phyloP scores from a whole-genome alignment of 225 moss, liverwort and hornwort genomes.

The Polytrichum formosum region DNA sequence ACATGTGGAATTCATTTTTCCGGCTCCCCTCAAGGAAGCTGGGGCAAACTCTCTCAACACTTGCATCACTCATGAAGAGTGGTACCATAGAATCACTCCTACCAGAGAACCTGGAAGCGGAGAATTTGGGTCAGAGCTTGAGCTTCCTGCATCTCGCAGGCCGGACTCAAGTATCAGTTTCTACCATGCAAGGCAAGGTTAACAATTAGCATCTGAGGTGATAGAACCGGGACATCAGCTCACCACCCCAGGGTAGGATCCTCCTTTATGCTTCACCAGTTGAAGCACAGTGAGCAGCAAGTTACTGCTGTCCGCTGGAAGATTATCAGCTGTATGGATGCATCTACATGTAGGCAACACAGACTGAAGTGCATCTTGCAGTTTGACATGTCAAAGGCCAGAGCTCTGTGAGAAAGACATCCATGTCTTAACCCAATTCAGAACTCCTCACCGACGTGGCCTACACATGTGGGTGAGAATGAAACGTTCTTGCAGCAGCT shows the following conservation, averaged over 20 bases:
- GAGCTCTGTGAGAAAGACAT: conserved; percentile 8
- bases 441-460: conserved; percentile 3
- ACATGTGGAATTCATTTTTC: not conserved
- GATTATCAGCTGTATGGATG: not conserved
- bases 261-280: not conserved
- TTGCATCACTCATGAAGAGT: not conserved
- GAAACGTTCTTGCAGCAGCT: conserved; percentile 6
- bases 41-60: not conserved
- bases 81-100: not conserved
- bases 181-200: conserved; percentile 7
- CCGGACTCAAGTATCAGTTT: conserved; percentile 3
- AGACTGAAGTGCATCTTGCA: conserved; percentile 4
- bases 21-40: too few species aligned
- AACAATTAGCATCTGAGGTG: conserved; percentile 6
- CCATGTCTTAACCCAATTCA: not conserved
- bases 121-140: not conserved
- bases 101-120: not conserved
- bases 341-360: not conserved
- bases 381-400: conserved; percentile 2
- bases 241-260: not conserved
- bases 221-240: conserved; percentile 1
- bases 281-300: conserved; percentile 1
- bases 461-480: not conserved
- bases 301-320: not conserved
- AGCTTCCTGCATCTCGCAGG: not conserved